Conservation (phyloP, 257 asterid species). For the Nicotiana undulata region DNA sequence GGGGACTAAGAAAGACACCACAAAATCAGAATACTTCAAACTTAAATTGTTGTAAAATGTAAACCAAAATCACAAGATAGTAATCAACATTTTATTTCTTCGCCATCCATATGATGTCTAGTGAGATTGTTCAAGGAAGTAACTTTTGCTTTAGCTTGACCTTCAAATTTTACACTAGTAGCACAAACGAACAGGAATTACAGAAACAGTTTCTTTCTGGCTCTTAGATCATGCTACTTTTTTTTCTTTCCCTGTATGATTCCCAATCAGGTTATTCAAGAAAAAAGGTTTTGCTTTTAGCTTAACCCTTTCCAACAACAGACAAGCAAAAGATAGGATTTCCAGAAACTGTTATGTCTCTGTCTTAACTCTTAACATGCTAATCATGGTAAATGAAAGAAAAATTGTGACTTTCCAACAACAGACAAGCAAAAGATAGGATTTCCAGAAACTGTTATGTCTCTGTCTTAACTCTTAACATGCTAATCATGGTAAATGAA, state of each 20-base stretch:
- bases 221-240: not conserved
- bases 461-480: not conserved
- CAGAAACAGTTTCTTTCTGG: constrained; percentile 6
- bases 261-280: not conserved
- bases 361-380: not conserved
- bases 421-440: not conserved
- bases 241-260: not conserved
- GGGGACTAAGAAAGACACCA: constrained; percentile 53
- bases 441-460: not conserved
- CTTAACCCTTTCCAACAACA: not conserved
- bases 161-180: not conserved
- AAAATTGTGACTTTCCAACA: not conserved
- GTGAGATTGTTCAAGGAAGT: not conserved
- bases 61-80: not conserved
- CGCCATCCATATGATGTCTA: not conserved
- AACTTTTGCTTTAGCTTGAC: not conserved
- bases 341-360: not conserved
- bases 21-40: constrained; percentile 2
- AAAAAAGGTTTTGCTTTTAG: not conserved
- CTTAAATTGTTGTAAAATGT: not conserved
- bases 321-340: not conserved
- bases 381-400: not conserved
- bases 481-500: not conserved
- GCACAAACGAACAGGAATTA: not conserved
- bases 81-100: not conserved